Evolutionary conservation across 805 yeast genomes (phyloP).

Genomic region (Maudiozyma saulgeensis): DNA sequence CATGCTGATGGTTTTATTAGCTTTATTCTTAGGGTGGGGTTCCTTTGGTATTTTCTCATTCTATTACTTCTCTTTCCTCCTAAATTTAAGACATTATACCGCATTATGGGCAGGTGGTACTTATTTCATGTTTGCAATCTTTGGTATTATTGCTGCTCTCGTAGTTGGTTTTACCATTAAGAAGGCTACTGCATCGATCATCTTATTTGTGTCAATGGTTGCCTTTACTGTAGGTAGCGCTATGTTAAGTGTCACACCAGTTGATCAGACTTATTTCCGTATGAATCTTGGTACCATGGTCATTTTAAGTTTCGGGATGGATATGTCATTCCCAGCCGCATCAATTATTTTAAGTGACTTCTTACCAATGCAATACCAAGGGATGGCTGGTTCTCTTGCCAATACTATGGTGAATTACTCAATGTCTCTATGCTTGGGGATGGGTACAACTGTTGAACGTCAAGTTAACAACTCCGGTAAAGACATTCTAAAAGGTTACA

Average conservation of each 20-base stretch:
- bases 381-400: slow-evolving; percentile 68
- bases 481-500: slow-evolving; percentile 35
- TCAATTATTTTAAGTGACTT: slow-evolving; percentile 51
- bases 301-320: slow-evolving; percentile 65
- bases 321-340: slow-evolving; percentile 67
- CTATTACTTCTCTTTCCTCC: slow-evolving; percentile 45
- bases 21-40: slow-evolving; percentile 63
- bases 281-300: slow-evolving; percentile 47
- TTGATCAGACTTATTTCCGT: slow-evolving; percentile 49
- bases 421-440: slow-evolving; percentile 58
- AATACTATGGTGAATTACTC: slow-evolving; percentile 66
- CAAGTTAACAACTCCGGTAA: slow-evolving; percentile 27
- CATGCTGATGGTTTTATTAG: slow-evolving; percentile 39
- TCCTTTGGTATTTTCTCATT: slow-evolving; percentile 68
- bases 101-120: slow-evolving; percentile 40
- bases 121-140: slow-evolving; percentile 37
- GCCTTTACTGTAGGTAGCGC: slow-evolving; percentile 48
- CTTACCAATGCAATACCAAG: slow-evolving; percentile 58
- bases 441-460: slow-evolving; percentile 58
- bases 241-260: slow-evolving; percentile 48
- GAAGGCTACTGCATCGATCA: slow-evolving; percentile 38
- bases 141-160: slow-evolving; percentile 49
- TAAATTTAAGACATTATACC: slow-evolving; percentile 41
- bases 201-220: slow-evolving; percentile 41
- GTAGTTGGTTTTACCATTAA: slow-evolving; percentile 40